These are phyloP conservation scores for Hygrocybe coccinea DNA, from an alignment of 768 basidiomycete genomes.

Conservation along the genomic window DNA sequence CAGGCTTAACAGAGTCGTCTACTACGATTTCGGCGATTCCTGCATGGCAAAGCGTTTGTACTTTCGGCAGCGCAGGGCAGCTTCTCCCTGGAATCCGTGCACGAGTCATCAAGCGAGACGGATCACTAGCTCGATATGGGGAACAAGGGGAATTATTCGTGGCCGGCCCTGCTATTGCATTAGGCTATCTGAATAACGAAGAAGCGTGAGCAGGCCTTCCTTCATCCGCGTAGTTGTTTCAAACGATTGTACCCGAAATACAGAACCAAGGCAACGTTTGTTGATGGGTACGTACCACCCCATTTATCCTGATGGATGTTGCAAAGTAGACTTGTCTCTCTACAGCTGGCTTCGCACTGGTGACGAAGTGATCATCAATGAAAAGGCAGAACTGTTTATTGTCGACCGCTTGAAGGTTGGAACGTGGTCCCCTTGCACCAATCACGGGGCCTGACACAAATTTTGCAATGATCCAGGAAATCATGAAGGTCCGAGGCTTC, in stretches of 20 bases:
- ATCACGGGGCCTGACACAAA: neutral
- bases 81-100: constrained; percentile 52
- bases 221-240: constrained; percentile 30
- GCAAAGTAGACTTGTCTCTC: constrained; percentile 13
- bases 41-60: constrained; percentile 43
- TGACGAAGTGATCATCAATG: constrained; percentile 45
- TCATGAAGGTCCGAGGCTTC: constrained; percentile 23
- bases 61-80: constrained; percentile 54
- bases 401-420: constrained; percentile 49
- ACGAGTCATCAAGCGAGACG: constrained; percentile 54
- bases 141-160: constrained; percentile 60
- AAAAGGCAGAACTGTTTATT: constrained; percentile 42
- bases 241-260: neutral
- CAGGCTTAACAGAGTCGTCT: constrained; percentile 65
- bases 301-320: constrained; percentile 51
- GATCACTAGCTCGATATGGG: constrained; percentile 47
- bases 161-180: constrained; percentile 53
- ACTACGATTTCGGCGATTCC: constrained; percentile 50
- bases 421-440: constrained; percentile 51
- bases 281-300: constrained; percentile 54
- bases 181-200: constrained; percentile 54
- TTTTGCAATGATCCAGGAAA: constrained; percentile 6
- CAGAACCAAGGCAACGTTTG: constrained; percentile 65
- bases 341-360: constrained; percentile 43
- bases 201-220: constrained; percentile 56